A percentile compares a stretch with the other conserved stretches of the same genome.
These are phyloP conservation scores for Cladosporium phlei DNA, from an alignment of 2,329 filamentous ascomycete species.

Conservation along the genomic window DNA sequence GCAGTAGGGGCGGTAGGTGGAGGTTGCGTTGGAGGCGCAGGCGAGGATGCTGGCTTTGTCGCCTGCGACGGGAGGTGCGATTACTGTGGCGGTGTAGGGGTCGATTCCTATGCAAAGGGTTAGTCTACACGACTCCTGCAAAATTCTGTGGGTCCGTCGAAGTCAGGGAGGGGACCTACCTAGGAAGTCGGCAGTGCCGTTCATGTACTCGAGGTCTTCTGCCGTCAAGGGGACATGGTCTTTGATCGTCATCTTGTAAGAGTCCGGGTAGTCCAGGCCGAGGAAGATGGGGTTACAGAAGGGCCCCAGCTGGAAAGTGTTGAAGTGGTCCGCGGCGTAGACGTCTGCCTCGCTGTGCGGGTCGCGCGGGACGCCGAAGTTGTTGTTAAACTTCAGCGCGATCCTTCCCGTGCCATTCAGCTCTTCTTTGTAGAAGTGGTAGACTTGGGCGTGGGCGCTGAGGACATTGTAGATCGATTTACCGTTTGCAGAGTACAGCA, in stretches of 20 bases:
- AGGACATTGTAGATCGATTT: slow-evolving; percentile 17
- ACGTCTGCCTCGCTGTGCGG: slow-evolving; percentile 40
- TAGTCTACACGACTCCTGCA: no score
- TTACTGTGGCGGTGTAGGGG: slow-evolving; percentile 18
- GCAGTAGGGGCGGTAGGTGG: slow-evolving; percentile 29
- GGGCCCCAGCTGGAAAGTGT: slow-evolving; percentile 41
- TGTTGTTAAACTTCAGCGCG: slow-evolving; percentile 46
- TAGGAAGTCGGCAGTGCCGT: slow-evolving; percentile 19
- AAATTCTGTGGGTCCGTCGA: no score
- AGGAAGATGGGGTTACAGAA: slow-evolving; percentile 52
- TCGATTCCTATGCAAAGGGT: no score
- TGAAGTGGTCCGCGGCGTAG: slow-evolving; percentile 43
- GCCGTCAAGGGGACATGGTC: slow-evolving; percentile 45
- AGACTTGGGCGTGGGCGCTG: slow-evolving; percentile 21
- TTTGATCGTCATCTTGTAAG: slow-evolving; percentile 42
- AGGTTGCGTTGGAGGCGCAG: slow-evolving; percentile 31
- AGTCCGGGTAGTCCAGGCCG: slow-evolving; percentile 48
- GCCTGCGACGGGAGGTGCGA: slow-evolving; percentile 13
- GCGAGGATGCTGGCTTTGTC: slow-evolving; percentile 22
- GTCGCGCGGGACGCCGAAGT: slow-evolving; percentile 34
- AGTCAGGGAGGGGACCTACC: no score
- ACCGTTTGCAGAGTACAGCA: slow-evolving; percentile 11
- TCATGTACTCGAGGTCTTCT: slow-evolving; percentile 39
- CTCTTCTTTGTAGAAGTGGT: slow-evolving; percentile 50
- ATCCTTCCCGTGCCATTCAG: slow-evolving; percentile 49